These are phyloP conservation scores for Phytophthora sp. DNA, from an alignment of 352 stramenopile genomes.

Conservation along the genomic window DNA sequence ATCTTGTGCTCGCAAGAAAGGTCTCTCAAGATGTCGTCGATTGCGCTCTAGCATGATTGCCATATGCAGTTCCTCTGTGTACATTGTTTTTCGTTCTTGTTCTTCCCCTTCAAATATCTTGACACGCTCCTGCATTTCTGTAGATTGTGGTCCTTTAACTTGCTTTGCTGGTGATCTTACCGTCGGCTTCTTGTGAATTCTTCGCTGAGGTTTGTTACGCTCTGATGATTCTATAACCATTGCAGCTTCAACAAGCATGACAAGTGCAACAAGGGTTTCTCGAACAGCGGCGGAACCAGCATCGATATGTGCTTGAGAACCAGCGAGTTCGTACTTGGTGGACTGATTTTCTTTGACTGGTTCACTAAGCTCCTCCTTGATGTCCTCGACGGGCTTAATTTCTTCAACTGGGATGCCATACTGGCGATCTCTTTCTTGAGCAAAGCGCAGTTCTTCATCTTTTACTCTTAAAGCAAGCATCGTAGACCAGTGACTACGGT, in stretches of 20 bases:
- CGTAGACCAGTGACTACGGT: constrained; percentile 43
- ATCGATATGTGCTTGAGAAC: neutral
- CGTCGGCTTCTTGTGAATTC: constrained; percentile 21
- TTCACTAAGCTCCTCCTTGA: neutral
- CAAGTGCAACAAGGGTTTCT: constrained; percentile 16
- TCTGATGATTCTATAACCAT: neutral
- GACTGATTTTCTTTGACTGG: neutral
- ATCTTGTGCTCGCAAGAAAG: constrained; percentile 56
- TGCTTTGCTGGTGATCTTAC: constrained; percentile 4
- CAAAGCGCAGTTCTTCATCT: constrained; percentile 46
- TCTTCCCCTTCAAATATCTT: constrained; percentile 57
- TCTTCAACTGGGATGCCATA: constrained; percentile 13
- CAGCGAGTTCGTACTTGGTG: constrained; percentile 15
- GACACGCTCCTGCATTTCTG: constrained; percentile 20
- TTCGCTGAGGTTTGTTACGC: constrained; percentile 6
- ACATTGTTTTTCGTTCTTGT: constrained; percentile 47
- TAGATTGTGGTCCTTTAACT: neutral
- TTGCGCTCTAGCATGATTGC: constrained; percentile 54
- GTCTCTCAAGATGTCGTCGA: constrained; percentile 45
- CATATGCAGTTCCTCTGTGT: constrained; percentile 52
- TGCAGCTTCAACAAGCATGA: constrained; percentile 28
- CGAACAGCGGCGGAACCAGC: neutral
- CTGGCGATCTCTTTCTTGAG: constrained; percentile 12
- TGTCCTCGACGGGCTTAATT: neutral
- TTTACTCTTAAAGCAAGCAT: constrained; percentile 45